phyloP scores from a whole-genome alignment of 2,329 filamentous ascomycete species.

The Aspergillus pseudoterreus region DNA sequence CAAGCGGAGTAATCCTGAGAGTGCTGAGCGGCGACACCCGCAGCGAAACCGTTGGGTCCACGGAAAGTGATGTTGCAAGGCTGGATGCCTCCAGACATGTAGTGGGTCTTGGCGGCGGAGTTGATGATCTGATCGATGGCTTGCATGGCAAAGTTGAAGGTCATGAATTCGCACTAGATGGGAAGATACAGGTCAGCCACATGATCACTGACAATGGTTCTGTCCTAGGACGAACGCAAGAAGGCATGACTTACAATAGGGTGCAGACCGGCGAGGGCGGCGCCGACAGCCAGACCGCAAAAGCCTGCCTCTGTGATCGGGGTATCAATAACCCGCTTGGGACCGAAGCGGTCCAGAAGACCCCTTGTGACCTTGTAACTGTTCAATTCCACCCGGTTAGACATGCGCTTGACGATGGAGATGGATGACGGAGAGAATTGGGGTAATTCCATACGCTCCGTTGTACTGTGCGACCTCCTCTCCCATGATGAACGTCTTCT shows the following conservation, averaged over 20 bases:
- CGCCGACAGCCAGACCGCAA: constrained; percentile 86
- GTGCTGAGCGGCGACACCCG: constrained; percentile 95
- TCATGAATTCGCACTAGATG: constrained; percentile 95
- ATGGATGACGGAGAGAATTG: constrained; percentile 2
- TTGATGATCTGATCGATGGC: constrained; percentile 99
- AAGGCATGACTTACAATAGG: constrained; percentile 62
- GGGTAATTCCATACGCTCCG: constrained; percentile 63
- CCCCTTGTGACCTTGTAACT: constrained; percentile 99
- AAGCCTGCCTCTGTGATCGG: constrained; percentile 98
- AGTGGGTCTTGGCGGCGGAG: constrained; percentile 97
- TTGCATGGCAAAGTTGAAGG: constrained; percentile 99
- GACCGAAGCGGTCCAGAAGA: constrained; percentile 92
- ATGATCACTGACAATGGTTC: neutral
- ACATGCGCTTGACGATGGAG: constrained; percentile 7
- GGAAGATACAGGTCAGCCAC: neutral
- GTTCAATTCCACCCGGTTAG: constrained; percentile 34
- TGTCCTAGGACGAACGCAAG: neutral
- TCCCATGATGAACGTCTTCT: constrained; percentile 92
- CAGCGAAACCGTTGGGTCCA: constrained; percentile 94
- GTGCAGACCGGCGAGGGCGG: constrained; percentile 89
- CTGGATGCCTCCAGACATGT: constrained; percentile 99
- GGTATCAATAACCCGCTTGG: constrained; percentile 95
- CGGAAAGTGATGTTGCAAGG: constrained; percentile 99
- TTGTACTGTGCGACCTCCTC: constrained; percentile 99
- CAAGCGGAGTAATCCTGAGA: constrained; percentile 98